These are phyloP conservation scores for Zygotorulaspora mrakii DNA, from an alignment of 1,139 yeast species.

Conservation along the genomic window DNA sequence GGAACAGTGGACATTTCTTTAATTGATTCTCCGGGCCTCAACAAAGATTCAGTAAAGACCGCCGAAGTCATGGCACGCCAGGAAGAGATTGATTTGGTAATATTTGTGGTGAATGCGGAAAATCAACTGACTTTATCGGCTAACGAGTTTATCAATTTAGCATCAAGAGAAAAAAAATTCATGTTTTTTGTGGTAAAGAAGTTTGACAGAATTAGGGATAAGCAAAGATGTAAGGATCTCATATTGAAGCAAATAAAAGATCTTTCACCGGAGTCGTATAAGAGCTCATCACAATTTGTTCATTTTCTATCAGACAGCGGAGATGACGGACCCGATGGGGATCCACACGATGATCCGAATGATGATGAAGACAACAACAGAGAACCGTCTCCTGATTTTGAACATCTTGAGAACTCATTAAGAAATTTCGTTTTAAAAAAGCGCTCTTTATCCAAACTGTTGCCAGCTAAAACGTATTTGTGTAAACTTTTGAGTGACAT, in stretches of 20 bases:
- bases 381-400: constrained; percentile 59
- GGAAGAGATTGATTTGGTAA: constrained; percentile 94
- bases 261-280: constrained; percentile 86
- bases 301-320: constrained; percentile 71
- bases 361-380: constrained; percentile 25
- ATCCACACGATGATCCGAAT: constrained; percentile 41
- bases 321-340: constrained; percentile 39
- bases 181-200: constrained; percentile 92
- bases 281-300: constrained; percentile 84
- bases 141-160: constrained; percentile 85
- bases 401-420: constrained; percentile 75
- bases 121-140: constrained; percentile 94
- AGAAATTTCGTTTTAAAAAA: constrained; percentile 86
- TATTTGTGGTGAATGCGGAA: constrained; percentile 94
- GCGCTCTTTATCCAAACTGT: constrained; percentile 79
- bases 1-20: constrained; percentile 90
- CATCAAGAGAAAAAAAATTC: constrained; percentile 86
- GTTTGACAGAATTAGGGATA: constrained; percentile 79
- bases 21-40: constrained; percentile 96
- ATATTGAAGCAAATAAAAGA: constrained; percentile 84
- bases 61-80: constrained; percentile 94
- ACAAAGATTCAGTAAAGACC: constrained; percentile 89
- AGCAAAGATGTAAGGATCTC: constrained; percentile 68
- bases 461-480: constrained; percentile 88
- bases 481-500: constrained; percentile 67